These are phyloP conservation scores for Anthostomella pinea DNA, from an alignment of 2,329 filamentous ascomycete species.

Conservation along the genomic window DNA sequence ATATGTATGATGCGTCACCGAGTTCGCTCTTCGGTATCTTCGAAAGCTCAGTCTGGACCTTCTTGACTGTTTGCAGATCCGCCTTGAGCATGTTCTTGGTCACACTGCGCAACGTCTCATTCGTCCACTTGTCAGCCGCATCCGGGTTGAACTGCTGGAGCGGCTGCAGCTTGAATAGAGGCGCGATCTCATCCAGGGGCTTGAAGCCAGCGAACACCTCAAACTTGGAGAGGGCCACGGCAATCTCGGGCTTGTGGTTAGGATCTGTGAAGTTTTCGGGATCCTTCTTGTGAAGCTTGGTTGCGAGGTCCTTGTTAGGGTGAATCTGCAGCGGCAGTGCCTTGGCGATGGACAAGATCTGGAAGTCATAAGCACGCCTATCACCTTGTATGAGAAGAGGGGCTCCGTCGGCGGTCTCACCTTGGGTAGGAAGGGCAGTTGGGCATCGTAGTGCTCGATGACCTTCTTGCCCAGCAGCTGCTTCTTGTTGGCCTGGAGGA, in stretches of 20 bases:
- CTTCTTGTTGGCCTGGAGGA: slow-evolving; percentile 60
- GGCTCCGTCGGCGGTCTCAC: slow-evolving; percentile 29
- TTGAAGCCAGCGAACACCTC: slow-evolving; percentile 77
- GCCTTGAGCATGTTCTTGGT: slow-evolving; percentile 54
- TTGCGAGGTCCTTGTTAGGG: slow-evolving; percentile 65
- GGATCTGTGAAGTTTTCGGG: slow-evolving; percentile 66
- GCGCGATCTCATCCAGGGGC: slow-evolving; percentile 56
- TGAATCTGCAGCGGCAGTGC: slow-evolving; percentile 74
- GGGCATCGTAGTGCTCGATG: slow-evolving; percentile 58
- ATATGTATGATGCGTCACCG: slow-evolving; percentile 54
- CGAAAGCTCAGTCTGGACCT: slow-evolving; percentile 51
- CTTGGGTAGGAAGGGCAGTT: slow-evolving; percentile 73
- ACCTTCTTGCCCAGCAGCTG: slow-evolving; percentile 62
- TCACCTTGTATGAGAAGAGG: not conserved
- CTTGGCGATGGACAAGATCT: slow-evolving; percentile 71
- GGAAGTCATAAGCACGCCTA: slow-evolving; percentile 7
- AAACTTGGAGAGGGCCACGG: slow-evolving; percentile 67
- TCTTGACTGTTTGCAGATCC: slow-evolving; percentile 48
- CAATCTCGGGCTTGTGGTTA: slow-evolving; percentile 81
- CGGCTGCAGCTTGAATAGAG: slow-evolving; percentile 54
- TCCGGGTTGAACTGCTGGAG: slow-evolving; percentile 47
- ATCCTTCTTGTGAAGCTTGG: slow-evolving; percentile 60
- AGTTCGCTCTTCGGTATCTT: slow-evolving; percentile 47
- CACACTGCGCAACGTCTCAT: slow-evolving; percentile 55
- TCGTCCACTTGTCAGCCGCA: slow-evolving; percentile 43